These are phyloP conservation scores for Boechera retrofracta DNA, from an alignment of 345 rosid species.

Conservation along the genomic window DNA sequence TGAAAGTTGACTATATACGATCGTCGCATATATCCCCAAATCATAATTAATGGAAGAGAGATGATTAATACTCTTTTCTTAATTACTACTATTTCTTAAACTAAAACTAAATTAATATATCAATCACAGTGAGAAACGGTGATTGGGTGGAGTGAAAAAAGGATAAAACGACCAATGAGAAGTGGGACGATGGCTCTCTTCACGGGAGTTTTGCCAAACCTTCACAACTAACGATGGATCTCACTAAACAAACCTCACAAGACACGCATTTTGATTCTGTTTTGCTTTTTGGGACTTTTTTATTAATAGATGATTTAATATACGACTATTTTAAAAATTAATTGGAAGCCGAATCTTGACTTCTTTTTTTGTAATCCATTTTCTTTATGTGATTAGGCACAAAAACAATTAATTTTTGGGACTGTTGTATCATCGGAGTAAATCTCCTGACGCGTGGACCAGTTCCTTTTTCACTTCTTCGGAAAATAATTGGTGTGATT, in stretches of 20 bases:
- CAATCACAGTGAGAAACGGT: not conserved
- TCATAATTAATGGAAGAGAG: not conserved
- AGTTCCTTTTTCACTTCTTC: not conserved
- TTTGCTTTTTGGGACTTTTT: not conserved
- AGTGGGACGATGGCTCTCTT: constrained; percentile 32
- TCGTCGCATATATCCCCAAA: not conserved
- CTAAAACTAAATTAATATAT: not conserved
- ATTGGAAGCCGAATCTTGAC: not conserved
- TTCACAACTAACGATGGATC: constrained; percentile 31
- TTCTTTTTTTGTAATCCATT: too few relatives aligned
- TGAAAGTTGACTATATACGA: not conserved
- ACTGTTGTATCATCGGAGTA: constrained; percentile 5
- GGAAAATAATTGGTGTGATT: not conserved
- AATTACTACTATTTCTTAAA: too few relatives aligned
- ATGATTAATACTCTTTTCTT: not conserved
- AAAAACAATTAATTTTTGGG: not conserved
- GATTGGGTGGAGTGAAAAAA: constrained; percentile 12
- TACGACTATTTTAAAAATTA: not conserved
- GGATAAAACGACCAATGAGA: constrained; percentile 19
- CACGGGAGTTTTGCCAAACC: constrained; percentile 25
- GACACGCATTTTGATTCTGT: constrained; percentile 11
- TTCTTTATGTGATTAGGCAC: not conserved
- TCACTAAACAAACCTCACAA: constrained; percentile 17
- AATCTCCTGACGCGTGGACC: constrained; percentile 14
- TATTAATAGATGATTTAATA: too few relatives aligned